Evolutionary conservation across 331 rosid species (phyloP).

Genomic region (Pyrus hybrid): DNA sequence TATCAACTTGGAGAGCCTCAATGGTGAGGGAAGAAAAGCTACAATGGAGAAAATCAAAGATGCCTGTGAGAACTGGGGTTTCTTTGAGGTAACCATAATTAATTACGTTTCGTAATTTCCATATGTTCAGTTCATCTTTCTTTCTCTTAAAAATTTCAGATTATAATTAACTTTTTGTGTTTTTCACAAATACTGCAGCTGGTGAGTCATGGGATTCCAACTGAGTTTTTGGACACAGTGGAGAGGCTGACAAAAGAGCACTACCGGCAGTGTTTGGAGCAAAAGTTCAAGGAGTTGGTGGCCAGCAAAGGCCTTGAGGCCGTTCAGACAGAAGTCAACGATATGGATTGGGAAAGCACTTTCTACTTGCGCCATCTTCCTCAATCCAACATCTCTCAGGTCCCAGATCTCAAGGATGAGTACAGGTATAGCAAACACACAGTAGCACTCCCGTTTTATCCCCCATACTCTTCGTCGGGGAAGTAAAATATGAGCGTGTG

Average conservation of each 20-base stretch:
- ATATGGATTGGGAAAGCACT: conserved; percentile 91
- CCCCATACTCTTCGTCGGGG: no score
- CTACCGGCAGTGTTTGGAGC: conserved; percentile 67
- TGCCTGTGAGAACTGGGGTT: conserved; percentile 94
- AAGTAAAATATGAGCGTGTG: no score
- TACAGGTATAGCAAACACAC: conserved; percentile 34
- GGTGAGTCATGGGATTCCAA: conserved; percentile 60
- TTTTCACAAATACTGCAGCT: conserved; percentile 33
- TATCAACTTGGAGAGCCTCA: conserved; percentile 56
- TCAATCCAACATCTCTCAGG: conserved; percentile 50
- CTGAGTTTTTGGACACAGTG: conserved; percentile 62
- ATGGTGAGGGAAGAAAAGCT: conserved; percentile 57
- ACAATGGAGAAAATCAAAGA: conserved; percentile 67
- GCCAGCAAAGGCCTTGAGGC: conserved; percentile 64
- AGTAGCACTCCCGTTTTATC: no score
- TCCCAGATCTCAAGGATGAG: conserved; percentile 72
- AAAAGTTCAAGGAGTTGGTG: conserved; percentile 62
- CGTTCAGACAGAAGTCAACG: conserved; percentile 62
- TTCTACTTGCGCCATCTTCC: conserved; percentile 75
- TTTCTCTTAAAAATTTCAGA: background rate
- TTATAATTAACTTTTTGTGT: background rate
- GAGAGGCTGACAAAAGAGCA: conserved; percentile 77
- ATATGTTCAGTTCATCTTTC: background rate
- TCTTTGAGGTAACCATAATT: conserved; percentile 63
- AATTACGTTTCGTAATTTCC: background rate